phyloP scores from a whole-genome alignment of 768 basidiomycete genomes.

The Rhizopogon vesiculosus region DNA sequence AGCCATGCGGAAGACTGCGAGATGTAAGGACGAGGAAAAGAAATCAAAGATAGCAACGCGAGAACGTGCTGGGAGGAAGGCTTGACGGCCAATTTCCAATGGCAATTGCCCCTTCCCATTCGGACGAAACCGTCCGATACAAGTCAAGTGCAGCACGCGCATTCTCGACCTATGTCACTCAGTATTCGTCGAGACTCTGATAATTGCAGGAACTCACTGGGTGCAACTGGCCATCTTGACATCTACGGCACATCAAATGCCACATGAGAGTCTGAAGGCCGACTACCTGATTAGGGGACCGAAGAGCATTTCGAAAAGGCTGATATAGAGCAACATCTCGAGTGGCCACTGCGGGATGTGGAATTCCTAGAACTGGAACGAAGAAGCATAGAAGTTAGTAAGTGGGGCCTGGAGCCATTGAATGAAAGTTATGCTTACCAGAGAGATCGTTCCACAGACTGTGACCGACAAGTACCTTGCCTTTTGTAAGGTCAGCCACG shows the following conservation, averaged over 20 bases:
- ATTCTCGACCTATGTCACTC: slow-evolving; percentile 59
- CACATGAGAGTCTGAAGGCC: slow-evolving; percentile 78
- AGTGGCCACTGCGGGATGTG: slow-evolving; percentile 72
- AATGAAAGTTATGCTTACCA: slow-evolving; percentile 36
- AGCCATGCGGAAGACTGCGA: background rate
- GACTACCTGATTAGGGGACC: slow-evolving; percentile 59
- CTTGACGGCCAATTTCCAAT: slow-evolving; percentile 69
- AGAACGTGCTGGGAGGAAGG: slow-evolving; percentile 75
- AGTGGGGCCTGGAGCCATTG: background rate
- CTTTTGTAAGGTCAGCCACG: slow-evolving; percentile 62
- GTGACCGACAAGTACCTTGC: slow-evolving; percentile 73
- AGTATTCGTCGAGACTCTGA: slow-evolving; percentile 4
- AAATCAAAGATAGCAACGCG: slow-evolving; percentile 64
- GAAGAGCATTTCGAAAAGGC: slow-evolving; percentile 72
- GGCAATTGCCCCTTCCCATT: slow-evolving; percentile 63
- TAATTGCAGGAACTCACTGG: slow-evolving; percentile 47
- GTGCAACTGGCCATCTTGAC: slow-evolving; percentile 67
- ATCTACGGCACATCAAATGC: slow-evolving; percentile 77
- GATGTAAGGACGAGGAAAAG: background rate
- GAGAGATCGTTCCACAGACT: slow-evolving; percentile 79
- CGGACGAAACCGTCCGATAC: slow-evolving; percentile 49
- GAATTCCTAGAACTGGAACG: slow-evolving; percentile 66
- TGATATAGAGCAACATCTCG: slow-evolving; percentile 79
- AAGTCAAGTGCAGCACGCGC: slow-evolving; percentile 55
- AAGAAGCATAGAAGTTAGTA: slow-evolving; percentile 12